Percentiles rank a stretch among this genome's conserved stretches.
Conservation (phyloP, 768 basidiomycete genomes). For the Solioccasus polychromus region DNA sequence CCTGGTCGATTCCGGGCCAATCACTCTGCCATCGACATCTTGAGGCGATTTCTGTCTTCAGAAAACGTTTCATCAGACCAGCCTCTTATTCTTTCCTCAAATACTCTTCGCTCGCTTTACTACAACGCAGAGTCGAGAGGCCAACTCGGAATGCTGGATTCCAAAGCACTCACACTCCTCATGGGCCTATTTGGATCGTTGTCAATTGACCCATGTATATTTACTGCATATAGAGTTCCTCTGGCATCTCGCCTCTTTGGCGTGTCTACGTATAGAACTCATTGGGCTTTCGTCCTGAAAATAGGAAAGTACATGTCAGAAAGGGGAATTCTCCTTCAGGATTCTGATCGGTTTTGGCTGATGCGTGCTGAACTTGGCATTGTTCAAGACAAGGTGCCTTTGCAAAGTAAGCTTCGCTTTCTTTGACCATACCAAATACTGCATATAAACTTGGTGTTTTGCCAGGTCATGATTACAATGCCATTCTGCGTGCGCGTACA, state of each 20-base stretch:
- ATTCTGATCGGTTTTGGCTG: slow-evolving; percentile 61
- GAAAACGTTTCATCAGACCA: slow-evolving; percentile 9
- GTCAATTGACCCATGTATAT: slow-evolving; percentile 33
- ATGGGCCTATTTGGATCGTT: slow-evolving; percentile 51
- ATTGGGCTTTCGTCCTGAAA: slow-evolving; percentile 51
- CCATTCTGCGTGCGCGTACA: slow-evolving; percentile 33
- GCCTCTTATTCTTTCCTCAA: slow-evolving; percentile 23
- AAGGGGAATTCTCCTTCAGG: slow-evolving; percentile 31
- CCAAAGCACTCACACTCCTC: slow-evolving; percentile 38
- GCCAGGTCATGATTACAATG: slow-evolving; percentile 5
- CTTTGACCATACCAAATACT: slow-evolving; percentile 2
- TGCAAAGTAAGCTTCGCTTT: slow-evolving; percentile 14
- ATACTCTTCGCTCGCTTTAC: slow-evolving; percentile 41
- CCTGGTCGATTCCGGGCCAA: not conserved
- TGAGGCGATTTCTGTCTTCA: slow-evolving; percentile 14
- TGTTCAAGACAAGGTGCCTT: slow-evolving; percentile 11
- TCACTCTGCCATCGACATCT: slow-evolving; percentile 10
- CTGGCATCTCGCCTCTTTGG: slow-evolving; percentile 30
- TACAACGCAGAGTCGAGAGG: slow-evolving; percentile 31
- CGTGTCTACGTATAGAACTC: slow-evolving; percentile 20
- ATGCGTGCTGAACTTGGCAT: slow-evolving; percentile 46
- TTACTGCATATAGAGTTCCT: slow-evolving; percentile 26
- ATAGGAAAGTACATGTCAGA: slow-evolving; percentile 44
- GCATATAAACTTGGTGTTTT: slow-evolving; percentile 4
- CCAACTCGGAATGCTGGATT: slow-evolving; percentile 34